Percentiles rank a stretch among this genome's conserved stretches.
Conservation (phyloP, 2,329 filamentous ascomycete species). For the Diaporthe caulivora region DNA sequence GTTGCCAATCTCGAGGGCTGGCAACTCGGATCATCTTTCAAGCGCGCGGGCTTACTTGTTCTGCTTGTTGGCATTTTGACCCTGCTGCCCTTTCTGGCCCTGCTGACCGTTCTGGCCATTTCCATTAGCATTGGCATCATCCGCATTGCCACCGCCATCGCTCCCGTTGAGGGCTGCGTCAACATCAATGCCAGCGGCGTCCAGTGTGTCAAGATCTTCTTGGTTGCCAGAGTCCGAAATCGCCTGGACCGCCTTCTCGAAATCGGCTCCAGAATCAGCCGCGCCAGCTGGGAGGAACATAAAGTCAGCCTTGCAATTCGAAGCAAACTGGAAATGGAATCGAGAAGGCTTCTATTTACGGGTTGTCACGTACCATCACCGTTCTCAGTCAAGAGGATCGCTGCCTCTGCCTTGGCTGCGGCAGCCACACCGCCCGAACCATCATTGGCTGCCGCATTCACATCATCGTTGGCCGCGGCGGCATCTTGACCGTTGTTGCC, state of each 20-base stretch:
- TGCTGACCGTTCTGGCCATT: not conserved
- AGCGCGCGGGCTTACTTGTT: not conserved
- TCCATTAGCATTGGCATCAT: not conserved
- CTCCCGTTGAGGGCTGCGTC: not conserved
- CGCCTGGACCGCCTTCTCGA: constrained; percentile 27
- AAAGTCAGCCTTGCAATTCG: not conserved
- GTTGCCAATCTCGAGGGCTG: not conserved
- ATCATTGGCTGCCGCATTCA: constrained; percentile 31
- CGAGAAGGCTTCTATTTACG: not conserved
- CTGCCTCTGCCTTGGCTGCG: constrained; percentile 34
- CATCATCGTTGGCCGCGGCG: constrained; percentile 1
- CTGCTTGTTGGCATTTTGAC: not conserved
- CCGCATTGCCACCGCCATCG: not conserved
- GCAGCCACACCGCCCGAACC: constrained; percentile 22
- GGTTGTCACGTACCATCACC: constrained; percentile 30
- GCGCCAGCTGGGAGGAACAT: constrained; percentile 18
- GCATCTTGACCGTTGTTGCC: not conserved
- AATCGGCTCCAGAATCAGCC: constrained; percentile 15
- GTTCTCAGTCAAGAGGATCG: constrained; percentile 33
- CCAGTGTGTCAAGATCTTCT: constrained; percentile 22
- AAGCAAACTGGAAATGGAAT: no score
- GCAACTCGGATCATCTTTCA: not conserved
- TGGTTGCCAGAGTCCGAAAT: constrained; percentile 31
- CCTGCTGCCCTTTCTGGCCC: not conserved
- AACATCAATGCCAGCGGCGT: constrained; percentile 30